phyloP scores from a whole-genome alignment of 208 protist species.

The Trypanosoma cruzi region DNA sequence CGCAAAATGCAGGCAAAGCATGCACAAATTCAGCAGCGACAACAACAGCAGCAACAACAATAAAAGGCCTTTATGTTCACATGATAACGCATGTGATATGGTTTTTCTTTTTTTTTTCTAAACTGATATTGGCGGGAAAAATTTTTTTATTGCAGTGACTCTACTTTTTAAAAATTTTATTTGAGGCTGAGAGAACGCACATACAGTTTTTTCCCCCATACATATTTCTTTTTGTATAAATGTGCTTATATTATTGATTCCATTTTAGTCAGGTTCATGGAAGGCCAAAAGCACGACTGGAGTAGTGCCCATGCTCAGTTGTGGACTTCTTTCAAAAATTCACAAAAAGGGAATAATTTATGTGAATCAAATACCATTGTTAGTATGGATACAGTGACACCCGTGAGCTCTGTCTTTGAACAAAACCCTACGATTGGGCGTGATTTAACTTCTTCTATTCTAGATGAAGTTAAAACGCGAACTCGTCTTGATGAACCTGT shows the following conservation, averaged over 20 bases:
- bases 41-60: constrained; percentile 57
- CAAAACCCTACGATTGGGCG: neutral
- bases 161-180: neutral
- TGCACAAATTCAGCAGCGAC: constrained; percentile 59
- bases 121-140: neutral
- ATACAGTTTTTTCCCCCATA: neutral
- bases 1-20: constrained; percentile 86
- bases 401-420: constrained; percentile 1
- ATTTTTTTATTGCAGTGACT: neutral
- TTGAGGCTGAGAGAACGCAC: neutral
- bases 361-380: neutral
- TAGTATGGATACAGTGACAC: constrained; percentile 1
- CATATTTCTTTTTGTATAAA: neutral
- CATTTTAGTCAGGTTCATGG: constrained; percentile 23
- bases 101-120: neutral
- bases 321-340: constrained; percentile 41
- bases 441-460: constrained; percentile 16
- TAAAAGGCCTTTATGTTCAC: neutral
- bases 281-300: constrained; percentile 38
- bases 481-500: constrained; percentile 15
- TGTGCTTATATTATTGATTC: neutral
- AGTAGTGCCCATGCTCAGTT: constrained; percentile 45
- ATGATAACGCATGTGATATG: neutral
- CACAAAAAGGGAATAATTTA: constrained; percentile 7
- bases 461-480: constrained; percentile 19